Evolutionary conservation across 345 rosid species (phyloP).

Genomic region (Salix udensis): DNA sequence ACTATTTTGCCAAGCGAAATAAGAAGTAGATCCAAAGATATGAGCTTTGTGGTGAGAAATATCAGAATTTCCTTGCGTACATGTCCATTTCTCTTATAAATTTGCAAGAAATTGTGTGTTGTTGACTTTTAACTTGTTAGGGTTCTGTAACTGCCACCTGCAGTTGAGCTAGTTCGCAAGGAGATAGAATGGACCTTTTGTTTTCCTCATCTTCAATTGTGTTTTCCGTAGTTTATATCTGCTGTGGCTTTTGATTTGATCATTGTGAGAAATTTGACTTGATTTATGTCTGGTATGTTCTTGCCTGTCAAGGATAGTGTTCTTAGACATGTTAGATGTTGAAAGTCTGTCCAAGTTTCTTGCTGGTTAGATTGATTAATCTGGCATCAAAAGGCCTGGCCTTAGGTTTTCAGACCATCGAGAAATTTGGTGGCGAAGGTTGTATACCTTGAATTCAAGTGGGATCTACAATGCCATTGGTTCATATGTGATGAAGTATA

Average conservation of each 20-base stretch:
- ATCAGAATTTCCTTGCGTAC: neutral
- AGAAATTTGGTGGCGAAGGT: neutral
- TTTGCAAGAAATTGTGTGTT: neutral
- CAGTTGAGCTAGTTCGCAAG: neutral
- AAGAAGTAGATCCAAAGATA: conserved; percentile 33
- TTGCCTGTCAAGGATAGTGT: neutral
- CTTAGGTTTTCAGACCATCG: neutral
- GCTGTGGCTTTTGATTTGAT: neutral
- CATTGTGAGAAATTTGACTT: neutral
- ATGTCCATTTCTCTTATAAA: neutral
- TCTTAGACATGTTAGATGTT: neutral
- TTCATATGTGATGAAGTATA: neutral
- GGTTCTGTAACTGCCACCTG: neutral
- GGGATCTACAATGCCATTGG: neutral
- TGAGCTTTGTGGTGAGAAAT: conserved; percentile 28
- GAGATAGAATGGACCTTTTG: conserved; percentile 2
- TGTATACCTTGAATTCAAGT: neutral
- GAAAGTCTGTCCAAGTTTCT: no score
- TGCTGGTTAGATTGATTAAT: neutral
- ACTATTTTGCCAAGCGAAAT: conserved; percentile 41
- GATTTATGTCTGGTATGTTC: neutral
- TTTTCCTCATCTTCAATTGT: neutral
- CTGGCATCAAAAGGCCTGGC: neutral
- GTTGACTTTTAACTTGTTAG: neutral
- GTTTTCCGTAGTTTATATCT: neutral